These are phyloP conservation scores for Sequoiadendron giganteum DNA, from an alignment of 75 land plant genomes.

Conservation along the genomic window DNA sequence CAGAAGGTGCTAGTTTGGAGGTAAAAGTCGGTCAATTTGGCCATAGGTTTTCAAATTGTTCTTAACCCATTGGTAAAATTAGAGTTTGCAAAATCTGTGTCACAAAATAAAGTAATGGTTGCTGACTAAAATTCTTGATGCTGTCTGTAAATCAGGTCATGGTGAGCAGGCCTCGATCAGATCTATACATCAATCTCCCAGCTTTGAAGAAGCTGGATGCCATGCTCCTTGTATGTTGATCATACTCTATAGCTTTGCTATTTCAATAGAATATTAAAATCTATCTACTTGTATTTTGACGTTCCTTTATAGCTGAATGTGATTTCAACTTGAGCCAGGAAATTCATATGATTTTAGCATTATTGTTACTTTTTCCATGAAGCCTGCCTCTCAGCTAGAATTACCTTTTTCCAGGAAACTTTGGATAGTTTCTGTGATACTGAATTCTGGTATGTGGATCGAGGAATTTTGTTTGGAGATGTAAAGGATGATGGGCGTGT, in stretches of 20 bases:
- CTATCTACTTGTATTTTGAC: slow-evolving; percentile 42
- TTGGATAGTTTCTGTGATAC: slow-evolving; percentile 65
- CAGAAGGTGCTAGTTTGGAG: slow-evolving; percentile 71
- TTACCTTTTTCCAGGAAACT: slow-evolving; percentile 37
- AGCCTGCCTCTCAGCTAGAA: not conserved
- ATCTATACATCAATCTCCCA: slow-evolving; percentile 74
- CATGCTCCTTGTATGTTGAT: slow-evolving; percentile 69
- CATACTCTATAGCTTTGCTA: not conserved
- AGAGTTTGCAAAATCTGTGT: not conserved
- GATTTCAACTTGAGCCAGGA: not conserved
- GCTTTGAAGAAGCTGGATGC: slow-evolving; percentile 78
- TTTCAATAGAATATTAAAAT: not conserved
- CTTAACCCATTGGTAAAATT: not conserved
- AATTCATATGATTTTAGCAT: not conserved
- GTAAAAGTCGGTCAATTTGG: slow-evolving; percentile 17
- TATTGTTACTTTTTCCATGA: not conserved
- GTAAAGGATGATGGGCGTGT: slow-evolving; percentile 31
- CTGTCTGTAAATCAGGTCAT: slow-evolving; percentile 41
- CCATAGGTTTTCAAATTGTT: not conserved
- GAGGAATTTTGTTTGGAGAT: slow-evolving; percentile 58
- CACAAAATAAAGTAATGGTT: not conserved
- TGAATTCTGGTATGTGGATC: slow-evolving; percentile 81
- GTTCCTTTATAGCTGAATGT: not conserved
- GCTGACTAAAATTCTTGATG: not conserved
- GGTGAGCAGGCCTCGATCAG: slow-evolving; percentile 71